Conservation (phyloP, 2,329 filamentous ascomycete species). For the Fusarium paranaense region DNA sequence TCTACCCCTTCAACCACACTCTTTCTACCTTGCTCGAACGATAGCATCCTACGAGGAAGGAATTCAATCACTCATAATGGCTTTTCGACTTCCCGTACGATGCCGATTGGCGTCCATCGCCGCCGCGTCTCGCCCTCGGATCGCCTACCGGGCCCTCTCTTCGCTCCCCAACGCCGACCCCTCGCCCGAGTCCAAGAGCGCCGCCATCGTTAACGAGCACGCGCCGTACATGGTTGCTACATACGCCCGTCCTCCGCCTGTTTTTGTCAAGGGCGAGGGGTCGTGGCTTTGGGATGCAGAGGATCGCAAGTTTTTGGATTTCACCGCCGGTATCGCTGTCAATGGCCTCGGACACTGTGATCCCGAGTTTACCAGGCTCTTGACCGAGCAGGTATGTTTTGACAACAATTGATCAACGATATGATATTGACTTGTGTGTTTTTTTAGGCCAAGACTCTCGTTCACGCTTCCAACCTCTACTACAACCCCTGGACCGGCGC, state of each 20-base stretch:
- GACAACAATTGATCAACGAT: neutral
- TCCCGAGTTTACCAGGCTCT: slow-evolving; percentile 77
- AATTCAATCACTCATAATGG: slow-evolving; percentile 48
- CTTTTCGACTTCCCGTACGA: slow-evolving; percentile 53
- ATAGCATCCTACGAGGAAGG: neutral
- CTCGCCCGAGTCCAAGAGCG: slow-evolving; percentile 77
- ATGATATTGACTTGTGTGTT: neutral
- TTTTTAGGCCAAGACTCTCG: slow-evolving; percentile 74
- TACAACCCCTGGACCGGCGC: slow-evolving; percentile 96
- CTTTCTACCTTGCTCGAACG: neutral
- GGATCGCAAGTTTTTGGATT: slow-evolving; percentile 89
- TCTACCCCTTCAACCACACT: neutral
- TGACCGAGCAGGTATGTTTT: slow-evolving; percentile 76
- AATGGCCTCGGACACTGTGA: slow-evolving; percentile 94
- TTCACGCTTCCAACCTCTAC: slow-evolving; percentile 96
- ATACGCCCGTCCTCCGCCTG: slow-evolving; percentile 88
- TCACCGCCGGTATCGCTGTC: slow-evolving; percentile 96
- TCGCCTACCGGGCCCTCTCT: slow-evolving; percentile 48
- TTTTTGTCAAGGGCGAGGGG: slow-evolving; percentile 90
- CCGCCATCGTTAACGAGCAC: slow-evolving; percentile 78
- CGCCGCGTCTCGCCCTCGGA: slow-evolving; percentile 40
- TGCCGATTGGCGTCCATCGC: slow-evolving; percentile 50
- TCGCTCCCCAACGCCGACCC: slow-evolving; percentile 77
- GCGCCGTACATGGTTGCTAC: slow-evolving; percentile 94
- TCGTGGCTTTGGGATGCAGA: slow-evolving; percentile 92